These are phyloP conservation scores for Corylus americana DNA, from an alignment of 306 rosid genomes.

Conservation along the genomic window DNA sequence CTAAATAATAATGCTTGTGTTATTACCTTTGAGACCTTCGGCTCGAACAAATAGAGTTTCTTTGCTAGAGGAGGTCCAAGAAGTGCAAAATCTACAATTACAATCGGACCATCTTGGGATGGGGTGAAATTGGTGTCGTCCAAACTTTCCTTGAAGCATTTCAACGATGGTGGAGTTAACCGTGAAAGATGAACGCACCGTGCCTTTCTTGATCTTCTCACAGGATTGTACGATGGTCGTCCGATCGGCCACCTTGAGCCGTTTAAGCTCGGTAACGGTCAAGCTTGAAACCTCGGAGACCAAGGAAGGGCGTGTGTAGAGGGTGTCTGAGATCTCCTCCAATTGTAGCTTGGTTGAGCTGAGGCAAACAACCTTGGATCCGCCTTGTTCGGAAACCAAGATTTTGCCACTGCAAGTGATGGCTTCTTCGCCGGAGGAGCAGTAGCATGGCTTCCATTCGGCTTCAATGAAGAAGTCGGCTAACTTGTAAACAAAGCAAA, in stretches of 20 bases:
- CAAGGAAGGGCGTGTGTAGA: slow-evolving; percentile 70
- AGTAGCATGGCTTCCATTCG: slow-evolving; percentile 81
- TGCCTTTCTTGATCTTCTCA: slow-evolving; percentile 24
- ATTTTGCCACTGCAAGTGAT: slow-evolving; percentile 70
- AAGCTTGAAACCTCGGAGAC: slow-evolving; percentile 66
- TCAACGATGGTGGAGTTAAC: slow-evolving; percentile 69
- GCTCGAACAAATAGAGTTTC: slow-evolving; percentile 62
- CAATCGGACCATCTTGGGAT: slow-evolving; percentile 91
- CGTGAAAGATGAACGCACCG: slow-evolving; percentile 36
- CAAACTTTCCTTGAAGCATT: slow-evolving; percentile 74
- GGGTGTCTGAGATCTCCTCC: slow-evolving; percentile 89
- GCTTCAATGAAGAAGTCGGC: slow-evolving; percentile 75
- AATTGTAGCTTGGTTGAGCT: slow-evolving; percentile 57
- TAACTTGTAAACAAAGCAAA: slow-evolving; percentile 64
- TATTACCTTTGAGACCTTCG: slow-evolving; percentile 56
- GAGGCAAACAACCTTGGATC: slow-evolving; percentile 67
- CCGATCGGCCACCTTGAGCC: slow-evolving; percentile 36
- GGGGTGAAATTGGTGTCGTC: slow-evolving; percentile 33
- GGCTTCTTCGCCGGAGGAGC: slow-evolving; percentile 69
- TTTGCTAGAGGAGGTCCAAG: slow-evolving; percentile 60
- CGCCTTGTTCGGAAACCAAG: slow-evolving; percentile 78
- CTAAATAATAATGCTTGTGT: background rate
- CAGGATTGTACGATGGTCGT: slow-evolving; percentile 3
- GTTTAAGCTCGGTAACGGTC: slow-evolving; percentile 43
- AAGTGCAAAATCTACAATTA: slow-evolving; percentile 64